These are phyloP conservation scores for Mucor plumbeus DNA, from an alignment of 371 early-diverging fungal species.

Conservation along the genomic window DNA sequence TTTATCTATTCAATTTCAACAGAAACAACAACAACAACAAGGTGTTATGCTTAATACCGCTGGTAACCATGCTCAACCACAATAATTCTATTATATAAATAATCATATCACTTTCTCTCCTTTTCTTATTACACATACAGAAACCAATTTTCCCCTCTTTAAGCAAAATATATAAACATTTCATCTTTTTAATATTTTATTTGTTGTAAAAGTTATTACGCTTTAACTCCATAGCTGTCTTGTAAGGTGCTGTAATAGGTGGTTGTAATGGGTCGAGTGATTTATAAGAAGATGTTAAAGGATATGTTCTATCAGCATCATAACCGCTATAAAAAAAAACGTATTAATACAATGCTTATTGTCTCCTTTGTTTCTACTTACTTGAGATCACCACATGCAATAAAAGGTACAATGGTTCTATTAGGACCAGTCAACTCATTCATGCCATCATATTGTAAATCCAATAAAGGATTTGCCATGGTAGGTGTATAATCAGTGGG, in stretches of 20 bases:
- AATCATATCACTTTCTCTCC: not conserved
- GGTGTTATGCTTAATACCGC: not conserved
- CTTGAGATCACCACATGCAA: slow-evolving; percentile 91
- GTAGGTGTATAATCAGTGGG: slow-evolving; percentile 85
- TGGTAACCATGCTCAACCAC: not conserved
- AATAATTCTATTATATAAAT: slow-evolving; percentile 8
- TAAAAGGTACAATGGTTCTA: slow-evolving; percentile 85
- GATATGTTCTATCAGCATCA: slow-evolving; percentile 84
- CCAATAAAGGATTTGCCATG: slow-evolving; percentile 88
- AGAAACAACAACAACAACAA: slow-evolving; percentile 14
- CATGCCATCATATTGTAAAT: slow-evolving; percentile 66
- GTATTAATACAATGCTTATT: too few species aligned
- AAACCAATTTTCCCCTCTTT: not conserved
- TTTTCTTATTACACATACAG: not conserved
- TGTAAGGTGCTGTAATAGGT: slow-evolving; percentile 92
- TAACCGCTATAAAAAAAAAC: slow-evolving; percentile 61
- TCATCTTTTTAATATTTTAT: slow-evolving; percentile 8
- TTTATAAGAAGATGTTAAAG: slow-evolving; percentile 67
- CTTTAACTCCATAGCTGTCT: slow-evolving; percentile 83
- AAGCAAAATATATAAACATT: not conserved
- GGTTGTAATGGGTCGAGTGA: slow-evolving; percentile 80
- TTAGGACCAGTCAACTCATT: slow-evolving; percentile 77
- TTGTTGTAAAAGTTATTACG: slow-evolving; percentile 69
- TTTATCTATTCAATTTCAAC: not conserved
- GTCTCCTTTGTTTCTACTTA: slow-evolving; percentile 25